A percentile compares a stretch with the other conserved stretches of the same genome.
Evolutionary conservation across 805 yeast genomes (phyloP).

Genomic region (Metschnikowia continentalis): DNA sequence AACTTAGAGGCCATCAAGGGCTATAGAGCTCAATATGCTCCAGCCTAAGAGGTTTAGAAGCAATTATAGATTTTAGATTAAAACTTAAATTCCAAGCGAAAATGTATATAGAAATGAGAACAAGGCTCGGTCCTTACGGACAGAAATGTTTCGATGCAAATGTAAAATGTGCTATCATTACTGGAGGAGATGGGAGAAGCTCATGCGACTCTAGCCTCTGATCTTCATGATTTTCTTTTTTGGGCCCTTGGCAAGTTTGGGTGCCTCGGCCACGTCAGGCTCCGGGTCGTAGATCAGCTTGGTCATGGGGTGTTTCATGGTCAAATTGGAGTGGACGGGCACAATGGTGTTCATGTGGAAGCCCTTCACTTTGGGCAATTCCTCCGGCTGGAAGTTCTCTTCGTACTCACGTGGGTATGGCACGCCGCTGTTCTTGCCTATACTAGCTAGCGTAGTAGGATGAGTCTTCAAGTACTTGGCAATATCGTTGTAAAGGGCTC

Average conservation of each 20-base stretch:
- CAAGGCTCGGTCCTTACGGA: not conserved
- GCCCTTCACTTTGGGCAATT: conserved; percentile 78
- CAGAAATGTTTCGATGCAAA: not conserved
- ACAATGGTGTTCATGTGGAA: conserved; percentile 81
- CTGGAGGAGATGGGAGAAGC: not conserved
- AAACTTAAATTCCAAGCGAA: not conserved
- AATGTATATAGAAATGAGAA: not conserved
- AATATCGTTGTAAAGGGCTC: conserved; percentile 59
- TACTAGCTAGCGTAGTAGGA: conserved; percentile 64
- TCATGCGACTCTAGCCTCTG: conserved; percentile 37
- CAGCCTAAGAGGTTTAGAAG: conserved; percentile 16
- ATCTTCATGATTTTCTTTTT: conserved; percentile 61
- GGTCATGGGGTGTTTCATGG: conserved; percentile 81
- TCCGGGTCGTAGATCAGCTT: conserved; percentile 59
- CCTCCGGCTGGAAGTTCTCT: conserved; percentile 48
- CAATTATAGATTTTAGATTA: not conserved
- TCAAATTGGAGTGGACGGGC: conserved; percentile 78
- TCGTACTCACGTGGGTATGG: conserved; percentile 62
- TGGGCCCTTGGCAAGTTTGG: conserved; percentile 41
- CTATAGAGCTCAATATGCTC: conserved; percentile 52
- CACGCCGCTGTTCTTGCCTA: conserved; percentile 46
- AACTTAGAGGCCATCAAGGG: conserved; percentile 55
- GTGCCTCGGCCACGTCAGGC: conserved; percentile 31
- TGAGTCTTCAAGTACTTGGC: conserved; percentile 57
- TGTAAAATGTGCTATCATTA: not conserved